A percentile compares a stretch with the other conserved stretches of the same genome.
These are phyloP conservation scores for Plasmodium fragile DNA, from an alignment of 169 alveolate species.

Conservation along the genomic window DNA sequence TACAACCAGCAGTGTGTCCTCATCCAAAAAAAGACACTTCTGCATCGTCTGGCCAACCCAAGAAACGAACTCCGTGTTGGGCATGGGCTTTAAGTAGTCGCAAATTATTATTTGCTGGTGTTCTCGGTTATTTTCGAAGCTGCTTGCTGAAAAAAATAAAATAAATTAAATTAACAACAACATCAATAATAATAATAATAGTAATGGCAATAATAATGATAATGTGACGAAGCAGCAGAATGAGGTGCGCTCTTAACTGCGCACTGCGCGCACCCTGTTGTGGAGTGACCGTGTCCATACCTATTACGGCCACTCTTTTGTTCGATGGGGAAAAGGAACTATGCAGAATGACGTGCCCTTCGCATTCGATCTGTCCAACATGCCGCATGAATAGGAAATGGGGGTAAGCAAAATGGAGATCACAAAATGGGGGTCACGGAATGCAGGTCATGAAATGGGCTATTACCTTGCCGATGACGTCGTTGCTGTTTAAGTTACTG, in stretches of 20 bases:
- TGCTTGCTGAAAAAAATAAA: conserved; percentile 29
- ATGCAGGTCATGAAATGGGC: neutral
- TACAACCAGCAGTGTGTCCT: conserved; percentile 51
- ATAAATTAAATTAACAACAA: neutral
- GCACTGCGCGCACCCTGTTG: neutral
- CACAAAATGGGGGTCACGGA: neutral
- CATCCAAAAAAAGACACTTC: conserved; percentile 39
- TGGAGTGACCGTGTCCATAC: neutral
- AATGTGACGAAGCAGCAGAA: neutral
- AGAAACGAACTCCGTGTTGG: conserved; percentile 36
- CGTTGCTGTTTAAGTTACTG: conserved; percentile 35
- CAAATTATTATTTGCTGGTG: conserved; percentile 64
- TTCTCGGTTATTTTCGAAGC: conserved; percentile 28
- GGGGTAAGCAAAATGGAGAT: neutral
- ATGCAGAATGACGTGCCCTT: conserved; percentile 36
- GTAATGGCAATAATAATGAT: neutral
- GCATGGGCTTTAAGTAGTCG: conserved; percentile 28
- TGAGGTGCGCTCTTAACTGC: neutral
- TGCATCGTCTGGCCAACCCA: conserved; percentile 73
- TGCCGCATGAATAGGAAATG: neutral
- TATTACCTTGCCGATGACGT: conserved; percentile 46
- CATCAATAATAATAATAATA: neutral
- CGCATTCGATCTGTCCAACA: conserved; percentile 51
- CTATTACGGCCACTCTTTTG: conserved; percentile 54
- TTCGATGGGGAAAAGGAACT: conserved; percentile 56